Percentiles rank a stretch among this genome's conserved stretches.
phyloP scores from a whole-genome alignment of 169 alveolate species.

The Plasmodium relictum region DNA sequence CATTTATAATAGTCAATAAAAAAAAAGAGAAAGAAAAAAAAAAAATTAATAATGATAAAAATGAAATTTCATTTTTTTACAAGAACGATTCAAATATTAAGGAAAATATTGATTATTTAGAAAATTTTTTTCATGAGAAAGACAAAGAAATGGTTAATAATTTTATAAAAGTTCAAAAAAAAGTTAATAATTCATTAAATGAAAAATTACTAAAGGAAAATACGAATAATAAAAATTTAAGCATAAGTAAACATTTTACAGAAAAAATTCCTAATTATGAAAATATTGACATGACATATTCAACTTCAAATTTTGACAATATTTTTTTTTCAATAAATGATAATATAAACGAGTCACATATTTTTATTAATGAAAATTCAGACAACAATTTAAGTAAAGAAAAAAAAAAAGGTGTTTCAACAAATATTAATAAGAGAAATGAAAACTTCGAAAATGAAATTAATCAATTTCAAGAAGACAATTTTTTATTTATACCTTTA shows the following conservation, averaged over 20 bases:
- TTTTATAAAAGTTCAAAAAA: too few relatives aligned
- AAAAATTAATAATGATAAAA: not conserved
- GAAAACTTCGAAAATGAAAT: slow-evolving; percentile 1
- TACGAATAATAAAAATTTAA: slow-evolving; percentile 11
- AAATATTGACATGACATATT: slow-evolving; percentile 2
- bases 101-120: not conserved
- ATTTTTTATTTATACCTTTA: slow-evolving; percentile 69
- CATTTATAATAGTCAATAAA: slow-evolving; percentile 35
- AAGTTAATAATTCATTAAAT: not conserved
- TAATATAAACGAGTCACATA: slow-evolving; percentile 7
- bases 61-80: not conserved
- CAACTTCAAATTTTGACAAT: not conserved
- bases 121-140: not conserved
- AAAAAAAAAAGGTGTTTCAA: not conserved
- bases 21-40: not conserved
- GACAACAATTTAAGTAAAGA: slow-evolving; percentile 6
- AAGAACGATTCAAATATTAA: not conserved
- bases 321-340: not conserved
- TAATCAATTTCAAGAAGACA: slow-evolving; percentile 35
- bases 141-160: not conserved
- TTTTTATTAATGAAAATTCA: not conserved
- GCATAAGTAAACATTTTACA: not conserved
- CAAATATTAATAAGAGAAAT: slow-evolving; percentile 6
- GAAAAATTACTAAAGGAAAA: not conserved
- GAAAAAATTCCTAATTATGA: not conserved